Evolutionary conservation across 257 asterid species (phyloP).

Genomic region (Solanum medicagineum): DNA sequence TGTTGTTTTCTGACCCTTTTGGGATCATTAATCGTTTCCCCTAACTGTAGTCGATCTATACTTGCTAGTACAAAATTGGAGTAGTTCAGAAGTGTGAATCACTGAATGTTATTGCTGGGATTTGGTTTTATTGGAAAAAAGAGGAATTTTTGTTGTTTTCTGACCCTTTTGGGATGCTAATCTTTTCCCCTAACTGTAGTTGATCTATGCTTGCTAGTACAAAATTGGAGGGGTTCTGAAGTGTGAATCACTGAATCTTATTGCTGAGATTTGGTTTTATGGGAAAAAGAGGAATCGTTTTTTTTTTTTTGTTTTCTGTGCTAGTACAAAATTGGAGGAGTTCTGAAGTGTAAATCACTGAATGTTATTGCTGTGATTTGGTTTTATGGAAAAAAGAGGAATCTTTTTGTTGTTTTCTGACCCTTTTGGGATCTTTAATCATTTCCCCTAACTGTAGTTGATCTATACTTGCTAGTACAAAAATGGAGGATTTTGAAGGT

Average conservation of each 20-base stretch:
- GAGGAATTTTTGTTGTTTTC: neutral
- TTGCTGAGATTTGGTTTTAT: slow-evolving; percentile 1
- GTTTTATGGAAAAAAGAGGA: neutral
- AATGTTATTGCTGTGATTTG: neutral
- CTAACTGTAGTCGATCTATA: neutral
- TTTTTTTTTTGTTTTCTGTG: neutral
- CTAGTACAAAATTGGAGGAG: neutral
- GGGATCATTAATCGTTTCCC: neutral
- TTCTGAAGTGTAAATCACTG: neutral
- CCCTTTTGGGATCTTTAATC: neutral
- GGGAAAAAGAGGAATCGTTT: neutral
- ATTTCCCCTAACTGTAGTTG: neutral
- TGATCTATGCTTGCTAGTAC: neutral
- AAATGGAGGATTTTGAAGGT: too few species aligned
- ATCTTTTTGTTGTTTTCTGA: neutral
- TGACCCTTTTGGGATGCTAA: neutral
- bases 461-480: neutral
- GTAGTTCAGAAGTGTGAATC: too few species aligned
- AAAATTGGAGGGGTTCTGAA: neutral
- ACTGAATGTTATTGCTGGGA: neutral
- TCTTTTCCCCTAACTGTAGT: neutral
- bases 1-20: neutral
- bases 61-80: too few species aligned
- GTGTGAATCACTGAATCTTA: too few species aligned
- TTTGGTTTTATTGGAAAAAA: neutral